Percentiles rank a stretch among this genome's conserved stretches.
phyloP scores from a whole-genome alignment of 1,284 basidiomycete genomes.

The Hymenochaete sp. region DNA sequence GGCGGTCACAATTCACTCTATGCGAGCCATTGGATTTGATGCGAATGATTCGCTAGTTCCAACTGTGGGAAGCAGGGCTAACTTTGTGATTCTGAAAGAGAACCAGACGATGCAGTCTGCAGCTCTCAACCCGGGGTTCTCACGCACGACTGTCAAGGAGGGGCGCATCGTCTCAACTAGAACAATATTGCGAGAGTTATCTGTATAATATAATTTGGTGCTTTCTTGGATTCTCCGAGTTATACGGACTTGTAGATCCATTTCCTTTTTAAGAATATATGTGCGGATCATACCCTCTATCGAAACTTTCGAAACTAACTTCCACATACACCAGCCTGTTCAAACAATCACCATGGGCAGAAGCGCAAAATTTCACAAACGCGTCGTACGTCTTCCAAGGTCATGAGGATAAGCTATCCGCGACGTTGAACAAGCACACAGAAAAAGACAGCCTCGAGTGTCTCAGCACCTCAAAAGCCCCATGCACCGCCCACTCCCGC shows the following conservation, averaged over 20 bases:
- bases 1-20: conserved; percentile 39
- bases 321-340: background rate
- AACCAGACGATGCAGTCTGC: conserved; percentile 37
- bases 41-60: conserved; percentile 29
- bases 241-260: no score
- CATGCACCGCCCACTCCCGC: conserved; percentile 10
- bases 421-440: background rate
- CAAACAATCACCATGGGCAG: conserved; percentile 27
- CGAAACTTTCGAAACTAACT: no score
- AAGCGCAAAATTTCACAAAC: conserved; percentile 37
- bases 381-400: conserved; percentile 26
- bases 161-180: conserved; percentile 24
- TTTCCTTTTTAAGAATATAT: no score
- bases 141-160: conserved; percentile 29
- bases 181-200: background rate
- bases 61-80: conserved; percentile 35
- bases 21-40: conserved; percentile 36
- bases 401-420: background rate
- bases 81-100: conserved; percentile 53
- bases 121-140: conserved; percentile 40
- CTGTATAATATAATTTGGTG: no score
- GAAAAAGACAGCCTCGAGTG: conserved; percentile 10
- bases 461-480: conserved; percentile 2
- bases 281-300: no score
- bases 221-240: no score